phyloP scores from a whole-genome alignment of 768 basidiomycete species.

The Rhodotorula babjevae region DNA sequence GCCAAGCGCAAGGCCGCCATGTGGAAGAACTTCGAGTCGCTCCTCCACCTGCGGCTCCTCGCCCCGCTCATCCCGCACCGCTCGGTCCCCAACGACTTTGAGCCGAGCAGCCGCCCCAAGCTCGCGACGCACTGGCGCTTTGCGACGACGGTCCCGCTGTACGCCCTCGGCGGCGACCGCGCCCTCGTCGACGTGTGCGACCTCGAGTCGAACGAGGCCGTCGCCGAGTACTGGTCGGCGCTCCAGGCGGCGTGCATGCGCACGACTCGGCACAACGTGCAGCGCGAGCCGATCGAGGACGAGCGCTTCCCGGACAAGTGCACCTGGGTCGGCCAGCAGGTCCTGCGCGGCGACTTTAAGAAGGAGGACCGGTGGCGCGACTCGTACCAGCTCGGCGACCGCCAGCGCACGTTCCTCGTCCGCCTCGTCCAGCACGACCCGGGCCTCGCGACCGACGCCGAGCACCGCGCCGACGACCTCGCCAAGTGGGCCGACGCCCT shows the following conservation, averaged over 20 bases:
- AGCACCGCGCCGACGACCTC: constrained; percentile 4
- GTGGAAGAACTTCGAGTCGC: constrained; percentile 54
- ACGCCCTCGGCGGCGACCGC: constrained; percentile 2
- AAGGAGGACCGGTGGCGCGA: constrained; percentile 53
- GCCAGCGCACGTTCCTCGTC: constrained; percentile 63
- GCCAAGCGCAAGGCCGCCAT: constrained; percentile 48
- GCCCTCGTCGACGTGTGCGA: constrained; percentile 3
- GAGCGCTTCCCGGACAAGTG: not conserved
- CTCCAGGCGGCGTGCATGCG: constrained; percentile 47
- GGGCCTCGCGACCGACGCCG: constrained; percentile 52
- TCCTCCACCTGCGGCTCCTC: constrained; percentile 59
- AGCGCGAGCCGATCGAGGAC: not conserved
- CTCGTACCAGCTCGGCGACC: constrained; percentile 61
- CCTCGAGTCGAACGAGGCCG: constrained; percentile 44
- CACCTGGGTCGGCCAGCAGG: not conserved
- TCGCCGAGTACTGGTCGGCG: constrained; percentile 57
- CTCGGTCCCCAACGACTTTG: not conserved
- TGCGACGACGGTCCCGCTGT: constrained; percentile 9
- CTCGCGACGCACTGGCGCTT: constrained; percentile 22
- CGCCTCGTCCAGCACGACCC: constrained; percentile 52
- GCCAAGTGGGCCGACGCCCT: constrained; percentile 38
- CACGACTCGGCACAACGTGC: no score
- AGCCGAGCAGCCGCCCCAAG: not conserved
- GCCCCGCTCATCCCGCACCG: constrained; percentile 51
- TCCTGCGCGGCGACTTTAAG: not conserved